Conservation (phyloP, 148 eudicot genomes). For the Cornus kousa region DNA sequence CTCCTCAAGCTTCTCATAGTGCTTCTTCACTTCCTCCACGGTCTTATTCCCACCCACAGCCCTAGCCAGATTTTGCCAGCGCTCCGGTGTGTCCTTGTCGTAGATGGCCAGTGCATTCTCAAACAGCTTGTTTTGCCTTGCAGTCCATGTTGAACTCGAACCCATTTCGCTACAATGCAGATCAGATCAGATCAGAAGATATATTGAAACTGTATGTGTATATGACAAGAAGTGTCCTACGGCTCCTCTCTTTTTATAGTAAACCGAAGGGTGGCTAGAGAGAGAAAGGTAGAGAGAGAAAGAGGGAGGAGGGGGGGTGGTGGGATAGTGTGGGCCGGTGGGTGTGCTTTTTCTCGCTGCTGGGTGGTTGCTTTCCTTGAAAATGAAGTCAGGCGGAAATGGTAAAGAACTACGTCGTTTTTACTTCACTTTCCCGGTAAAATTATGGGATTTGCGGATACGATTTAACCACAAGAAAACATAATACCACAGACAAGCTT, state of each 20-base stretch:
- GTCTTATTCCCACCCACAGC: slow-evolving; percentile 19
- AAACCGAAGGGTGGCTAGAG: background rate
- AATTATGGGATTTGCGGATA: background rate
- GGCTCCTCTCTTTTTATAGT: slow-evolving; percentile 4
- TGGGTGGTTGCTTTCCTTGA: background rate
- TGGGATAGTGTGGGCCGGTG: background rate
- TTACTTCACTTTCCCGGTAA: slow-evolving; percentile 10
- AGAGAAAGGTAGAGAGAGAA: background rate
- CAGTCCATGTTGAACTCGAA: slow-evolving; percentile 15
- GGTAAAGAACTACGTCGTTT: background rate
- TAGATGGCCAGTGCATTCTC: slow-evolving; percentile 12
- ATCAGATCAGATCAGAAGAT: too few relatives aligned
- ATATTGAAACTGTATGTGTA: background rate
- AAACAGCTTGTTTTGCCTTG: slow-evolving; percentile 19
- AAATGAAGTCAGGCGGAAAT: background rate
- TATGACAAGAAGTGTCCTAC: background rate
- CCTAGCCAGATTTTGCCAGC: slow-evolving; percentile 17
- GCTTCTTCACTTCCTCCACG: slow-evolving; percentile 23
- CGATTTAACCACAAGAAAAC: background rate
- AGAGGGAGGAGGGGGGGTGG: background rate
- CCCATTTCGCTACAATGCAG: background rate
- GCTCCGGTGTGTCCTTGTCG: slow-evolving; percentile 6
- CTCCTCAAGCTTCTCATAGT: slow-evolving; percentile 16
- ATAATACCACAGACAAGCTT: background rate
- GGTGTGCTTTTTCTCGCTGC: slow-evolving; percentile 4